Evolutionary conservation across 176 grass and related monocot genomes (phyloP), one percentile per base, ranked within the genome.

Genomic region (Eragrostis curvula): DNA sequence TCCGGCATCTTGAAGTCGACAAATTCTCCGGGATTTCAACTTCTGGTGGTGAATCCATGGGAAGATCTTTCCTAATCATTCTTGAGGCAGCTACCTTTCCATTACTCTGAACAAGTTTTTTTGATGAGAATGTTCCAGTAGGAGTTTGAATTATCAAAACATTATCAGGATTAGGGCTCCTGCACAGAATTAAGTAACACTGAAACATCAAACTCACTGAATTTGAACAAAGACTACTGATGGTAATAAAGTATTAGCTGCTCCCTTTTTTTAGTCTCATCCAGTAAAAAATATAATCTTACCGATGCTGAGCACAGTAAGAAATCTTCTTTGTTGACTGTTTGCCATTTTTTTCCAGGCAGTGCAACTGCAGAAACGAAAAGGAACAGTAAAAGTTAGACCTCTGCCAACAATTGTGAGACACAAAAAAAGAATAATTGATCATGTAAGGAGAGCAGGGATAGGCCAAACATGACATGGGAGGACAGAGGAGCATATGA

Each of bases 71-170:
- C 78, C 96, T 93, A 83, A 98, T 93, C 57, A 98, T 63, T 74
- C 96, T 98, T 78, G 89, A 91, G 66, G 90, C 87, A 36, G 82
- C 71, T 73, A 91, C 83, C 60, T 90, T 93, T 49, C 87, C 84
- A 39, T 79, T 95, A 51, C 73, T 85, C 48, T 90, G 87, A 75
- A 83, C 83, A 85, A 98, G 85, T 23, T 91, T 98, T 91, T 89
- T 98, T 40, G 96, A 98, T 51, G 96, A 98, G 86, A 98, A 88
- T 42, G 94, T 90, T 86, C 96, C 96, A 86, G 82, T 75, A 48
- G 92, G 90, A 79, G 96, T 98, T 72, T 95, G 93, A 81, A 98
- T 95, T 81, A 98, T 91, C 77, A 98, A 93, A 79, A 95, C 93
- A 77, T 90, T 98, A 76, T 98, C 96, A 75, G 92, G 90, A 71